phyloP scores from a whole-genome alignment of 768 basidiomycete species.

The Kwoniella sp. region DNA sequence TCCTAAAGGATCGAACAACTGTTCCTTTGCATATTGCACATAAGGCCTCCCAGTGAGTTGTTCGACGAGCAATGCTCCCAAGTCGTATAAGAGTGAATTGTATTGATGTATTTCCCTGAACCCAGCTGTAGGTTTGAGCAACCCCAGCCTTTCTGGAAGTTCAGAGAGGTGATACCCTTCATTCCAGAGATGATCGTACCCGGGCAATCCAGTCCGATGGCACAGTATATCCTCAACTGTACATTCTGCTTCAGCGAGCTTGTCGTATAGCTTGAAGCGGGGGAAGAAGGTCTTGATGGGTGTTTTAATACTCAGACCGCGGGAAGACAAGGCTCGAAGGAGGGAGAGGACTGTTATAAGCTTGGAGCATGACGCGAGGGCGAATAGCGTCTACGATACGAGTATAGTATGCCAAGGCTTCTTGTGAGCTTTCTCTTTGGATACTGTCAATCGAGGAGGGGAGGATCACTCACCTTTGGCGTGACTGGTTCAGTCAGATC shows the following conservation, averaged over 20 bases:
- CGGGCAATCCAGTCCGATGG: slow-evolving; percentile 8
- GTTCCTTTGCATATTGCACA: not conserved
- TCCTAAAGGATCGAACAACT: too few relatives aligned
- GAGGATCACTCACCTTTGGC: not conserved
- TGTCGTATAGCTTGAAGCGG: slow-evolving; percentile 4
- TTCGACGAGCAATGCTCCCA: slow-evolving; percentile 2
- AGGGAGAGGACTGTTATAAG: not conserved
- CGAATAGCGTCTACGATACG: slow-evolving; percentile 2
- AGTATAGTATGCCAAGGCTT: not conserved
- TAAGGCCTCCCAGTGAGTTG: not conserved
- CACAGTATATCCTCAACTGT: slow-evolving; percentile 1
- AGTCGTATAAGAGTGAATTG: slow-evolving; percentile 4
- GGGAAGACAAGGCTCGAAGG: not conserved
- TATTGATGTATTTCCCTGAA: slow-evolving; percentile 9
- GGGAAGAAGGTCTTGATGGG: slow-evolving; percentile 4
- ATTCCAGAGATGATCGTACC: slow-evolving; percentile 6
- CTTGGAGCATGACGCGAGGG: slow-evolving; percentile 4
- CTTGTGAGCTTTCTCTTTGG: too few relatives aligned
- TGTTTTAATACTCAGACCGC: not conserved
- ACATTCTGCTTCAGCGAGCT: slow-evolving; percentile 8
- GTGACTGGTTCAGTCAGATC: too few relatives aligned
- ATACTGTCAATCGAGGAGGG: too few relatives aligned
- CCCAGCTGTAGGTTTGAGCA: not conserved
- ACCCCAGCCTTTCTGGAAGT: not conserved
- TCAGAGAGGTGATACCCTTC: not conserved